A percentile compares a stretch with the other conserved stretches of the same genome.
These are phyloP conservation scores for Babesia caballi DNA, from an alignment of 169 alveolate species.

Conservation along the genomic window DNA sequence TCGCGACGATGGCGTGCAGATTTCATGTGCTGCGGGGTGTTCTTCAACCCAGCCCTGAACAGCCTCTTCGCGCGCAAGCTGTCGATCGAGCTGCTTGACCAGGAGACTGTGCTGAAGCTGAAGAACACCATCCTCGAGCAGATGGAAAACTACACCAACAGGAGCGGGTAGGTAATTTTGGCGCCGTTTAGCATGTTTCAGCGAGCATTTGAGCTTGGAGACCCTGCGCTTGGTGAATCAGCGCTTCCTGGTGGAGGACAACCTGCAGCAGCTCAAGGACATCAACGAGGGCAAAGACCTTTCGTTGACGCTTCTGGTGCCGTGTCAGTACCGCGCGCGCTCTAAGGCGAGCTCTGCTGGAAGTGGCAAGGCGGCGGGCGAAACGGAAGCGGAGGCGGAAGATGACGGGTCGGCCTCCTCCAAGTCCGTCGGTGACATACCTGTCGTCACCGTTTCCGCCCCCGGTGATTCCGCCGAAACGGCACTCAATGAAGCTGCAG, in stretches of 20 bases:
- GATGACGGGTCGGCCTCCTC: no score
- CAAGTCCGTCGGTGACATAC: no score
- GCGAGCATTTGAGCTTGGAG: slow-evolving; percentile 3
- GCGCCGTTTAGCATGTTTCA: neutral
- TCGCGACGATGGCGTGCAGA: neutral
- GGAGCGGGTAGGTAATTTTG: slow-evolving; percentile 5
- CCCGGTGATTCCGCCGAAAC: no score
- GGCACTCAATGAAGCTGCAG: no score
- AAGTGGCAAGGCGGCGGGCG: no score
- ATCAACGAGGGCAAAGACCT: slow-evolving; percentile 12
- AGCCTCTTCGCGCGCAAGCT: slow-evolving; percentile 13
- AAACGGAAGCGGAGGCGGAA: no score
- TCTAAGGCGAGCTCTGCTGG: no score
- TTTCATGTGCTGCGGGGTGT: slow-evolving; percentile 48
- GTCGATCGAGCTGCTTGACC: slow-evolving; percentile 42
- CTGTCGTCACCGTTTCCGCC: no score
- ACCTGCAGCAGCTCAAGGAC: slow-evolving; percentile 20
- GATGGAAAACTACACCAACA: neutral
- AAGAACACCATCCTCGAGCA: slow-evolving; percentile 23
- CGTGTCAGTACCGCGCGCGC: neutral
- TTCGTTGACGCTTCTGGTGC: slow-evolving; percentile 6
- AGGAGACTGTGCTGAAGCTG: slow-evolving; percentile 31
- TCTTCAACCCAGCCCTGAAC: slow-evolving; percentile 23
- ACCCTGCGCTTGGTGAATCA: slow-evolving; percentile 1
- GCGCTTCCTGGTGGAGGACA: slow-evolving; percentile 1